Percentiles rank a stretch among this genome's conserved stretches.
Conservation (phyloP, 2,329 filamentous ascomycete genomes). For the Dactylellina drechsleri region DNA sequence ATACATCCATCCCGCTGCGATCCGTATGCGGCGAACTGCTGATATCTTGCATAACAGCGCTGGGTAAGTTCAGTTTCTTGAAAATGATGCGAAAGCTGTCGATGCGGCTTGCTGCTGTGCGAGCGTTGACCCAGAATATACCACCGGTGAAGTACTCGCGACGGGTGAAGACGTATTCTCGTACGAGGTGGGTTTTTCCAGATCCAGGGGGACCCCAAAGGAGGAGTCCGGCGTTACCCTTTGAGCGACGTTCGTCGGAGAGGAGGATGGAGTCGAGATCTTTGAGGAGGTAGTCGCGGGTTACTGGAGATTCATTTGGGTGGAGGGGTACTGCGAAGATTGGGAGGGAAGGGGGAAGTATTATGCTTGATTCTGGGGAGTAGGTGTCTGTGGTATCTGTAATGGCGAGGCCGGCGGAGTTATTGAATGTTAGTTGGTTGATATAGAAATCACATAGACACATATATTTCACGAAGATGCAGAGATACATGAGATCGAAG, state of each 20-base stretch:
- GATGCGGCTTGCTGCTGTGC: constrained; percentile 58
- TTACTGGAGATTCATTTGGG: constrained; percentile 71
- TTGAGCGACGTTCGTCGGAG: constrained; percentile 67
- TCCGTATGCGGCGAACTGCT: constrained; percentile 68
- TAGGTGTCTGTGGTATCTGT: constrained; percentile 15
- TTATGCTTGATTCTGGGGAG: constrained; percentile 39
- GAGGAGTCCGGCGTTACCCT: constrained; percentile 72
- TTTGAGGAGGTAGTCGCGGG: constrained; percentile 70
- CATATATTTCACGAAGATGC: neutral
- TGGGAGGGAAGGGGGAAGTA: constrained; percentile 41
- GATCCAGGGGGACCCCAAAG: constrained; percentile 73
- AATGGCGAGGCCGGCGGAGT: constrained; percentile 18
- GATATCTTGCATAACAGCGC: constrained; percentile 73
- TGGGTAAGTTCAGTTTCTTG: constrained; percentile 53
- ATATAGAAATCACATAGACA: neutral
- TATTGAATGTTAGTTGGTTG: constrained; percentile 15
- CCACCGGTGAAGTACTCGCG: constrained; percentile 70
- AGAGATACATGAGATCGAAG: constrained; percentile 27
- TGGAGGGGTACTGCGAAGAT: constrained; percentile 54
- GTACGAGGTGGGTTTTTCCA: constrained; percentile 75
- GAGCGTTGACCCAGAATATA: constrained; percentile 76
- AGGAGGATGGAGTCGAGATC: constrained; percentile 71
- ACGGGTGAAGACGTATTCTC: constrained; percentile 70
- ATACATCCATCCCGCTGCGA: constrained; percentile 62
- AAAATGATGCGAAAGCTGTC: constrained; percentile 54